Conservation (phyloP, 2,329 filamentous ascomycete species). For the Hypoxylon sp. region DNA sequence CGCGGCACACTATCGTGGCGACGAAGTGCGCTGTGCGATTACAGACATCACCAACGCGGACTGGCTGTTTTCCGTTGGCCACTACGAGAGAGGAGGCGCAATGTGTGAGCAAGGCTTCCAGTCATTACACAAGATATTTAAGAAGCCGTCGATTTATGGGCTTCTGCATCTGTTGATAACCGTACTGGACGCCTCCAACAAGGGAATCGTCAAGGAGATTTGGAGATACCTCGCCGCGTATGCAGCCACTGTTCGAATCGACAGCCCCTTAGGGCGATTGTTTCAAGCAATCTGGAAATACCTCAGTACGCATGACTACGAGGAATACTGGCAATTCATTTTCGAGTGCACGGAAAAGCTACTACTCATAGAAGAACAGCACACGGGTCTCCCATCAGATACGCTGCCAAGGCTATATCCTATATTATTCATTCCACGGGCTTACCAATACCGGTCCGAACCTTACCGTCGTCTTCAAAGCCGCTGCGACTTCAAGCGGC, state of each 20-base stretch:
- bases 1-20: constrained; percentile 47
- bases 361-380: constrained; percentile 45
- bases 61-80: constrained; percentile 49
- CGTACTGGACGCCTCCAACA: constrained; percentile 48
- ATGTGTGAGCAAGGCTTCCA: constrained; percentile 50
- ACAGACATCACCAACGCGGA: constrained; percentile 51
- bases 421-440: constrained; percentile 48
- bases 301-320: constrained; percentile 48
- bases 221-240: constrained; percentile 50
- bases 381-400: constrained; percentile 46
- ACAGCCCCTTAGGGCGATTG: constrained; percentile 47
- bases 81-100: constrained; percentile 45
- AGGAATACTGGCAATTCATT: constrained; percentile 49
- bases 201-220: constrained; percentile 48
- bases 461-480: constrained; percentile 48
- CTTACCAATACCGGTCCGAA: constrained; percentile 45
- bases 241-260: constrained; percentile 40
- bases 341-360: constrained; percentile 50
- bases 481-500: constrained; percentile 45
- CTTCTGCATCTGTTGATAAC: constrained; percentile 47
- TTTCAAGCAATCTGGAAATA: constrained; percentile 49
- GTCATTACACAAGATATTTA: constrained; percentile 47
- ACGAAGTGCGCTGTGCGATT: constrained; percentile 49
- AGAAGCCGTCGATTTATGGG: constrained; percentile 47
- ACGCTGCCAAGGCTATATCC: constrained; percentile 49